Conservation (phyloP, 306 rosid genomes). For the Phaseolus lunatus region DNA sequence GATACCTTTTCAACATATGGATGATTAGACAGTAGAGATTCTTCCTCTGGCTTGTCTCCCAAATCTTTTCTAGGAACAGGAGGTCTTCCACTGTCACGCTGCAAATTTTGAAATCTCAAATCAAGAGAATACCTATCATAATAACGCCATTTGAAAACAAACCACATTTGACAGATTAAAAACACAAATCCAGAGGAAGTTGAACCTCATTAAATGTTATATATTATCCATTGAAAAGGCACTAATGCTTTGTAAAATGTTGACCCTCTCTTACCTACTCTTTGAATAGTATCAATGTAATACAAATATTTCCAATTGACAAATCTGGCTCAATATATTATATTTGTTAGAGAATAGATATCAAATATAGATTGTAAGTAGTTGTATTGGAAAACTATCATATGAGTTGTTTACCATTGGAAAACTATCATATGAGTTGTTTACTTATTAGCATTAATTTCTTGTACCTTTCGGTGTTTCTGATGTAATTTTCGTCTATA, state of each 20-base stretch:
- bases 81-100: constrained; percentile 94
- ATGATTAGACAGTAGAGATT: constrained; percentile 84
- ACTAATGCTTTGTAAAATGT: constrained; percentile 13
- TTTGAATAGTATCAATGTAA: constrained; percentile 25
- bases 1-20: constrained; percentile 90
- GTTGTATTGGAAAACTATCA: too few species aligned
- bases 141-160: constrained; percentile 29
- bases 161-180: constrained; percentile 22
- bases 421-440: too few species aligned
- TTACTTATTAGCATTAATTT: too few species aligned
- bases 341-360: too few species aligned
- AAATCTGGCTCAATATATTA: constrained; percentile 22
- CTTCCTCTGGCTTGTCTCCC: constrained; percentile 87
- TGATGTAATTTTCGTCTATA: too few species aligned
- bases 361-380: too few species aligned
- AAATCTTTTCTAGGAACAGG: constrained; percentile 93
- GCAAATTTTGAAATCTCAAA: constrained; percentile 44
- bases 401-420: too few species aligned
- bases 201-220: constrained; percentile 6
- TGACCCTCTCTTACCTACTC: constrained; percentile 22
- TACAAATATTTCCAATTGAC: constrained; percentile 28
- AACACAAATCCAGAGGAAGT: neutral
- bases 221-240: constrained; percentile 9
- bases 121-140: constrained; percentile 32
- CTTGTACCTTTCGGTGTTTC: too few species aligned